phyloP scores from a whole-genome alignment of 1,139 yeast genomes.

The Saccharomycopsis hybrid region DNA sequence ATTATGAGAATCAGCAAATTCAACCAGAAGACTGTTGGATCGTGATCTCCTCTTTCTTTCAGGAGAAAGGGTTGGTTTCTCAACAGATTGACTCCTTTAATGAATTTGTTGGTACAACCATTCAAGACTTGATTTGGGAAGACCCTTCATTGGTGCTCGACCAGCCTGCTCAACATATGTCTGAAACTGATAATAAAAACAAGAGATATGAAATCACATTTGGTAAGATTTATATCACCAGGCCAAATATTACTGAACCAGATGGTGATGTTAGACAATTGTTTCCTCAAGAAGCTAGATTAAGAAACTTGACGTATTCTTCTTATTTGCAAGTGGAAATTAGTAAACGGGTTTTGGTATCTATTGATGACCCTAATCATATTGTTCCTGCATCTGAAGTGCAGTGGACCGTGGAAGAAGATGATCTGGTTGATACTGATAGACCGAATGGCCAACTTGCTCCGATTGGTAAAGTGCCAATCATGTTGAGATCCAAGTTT shows the following conservation, averaged over 20 bases:
- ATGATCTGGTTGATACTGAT: conserved; percentile 44
- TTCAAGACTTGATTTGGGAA: conserved; percentile 95
- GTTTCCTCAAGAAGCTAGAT: conserved; percentile 97
- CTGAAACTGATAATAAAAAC: conserved; percentile 82
- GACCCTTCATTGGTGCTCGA: conserved; percentile 90
- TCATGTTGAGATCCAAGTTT: conserved; percentile 94
- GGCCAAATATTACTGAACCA: conserved; percentile 98
- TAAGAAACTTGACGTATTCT: conserved; percentile 91
- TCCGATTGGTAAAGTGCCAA: conserved; percentile 89
- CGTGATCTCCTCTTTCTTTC: conserved; percentile 91
- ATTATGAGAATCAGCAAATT: conserved; percentile 60
- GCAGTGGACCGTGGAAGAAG: conserved; percentile 56
- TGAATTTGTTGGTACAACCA: conserved; percentile 93
- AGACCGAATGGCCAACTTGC: conserved; percentile 31
- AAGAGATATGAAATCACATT: conserved; percentile 91
- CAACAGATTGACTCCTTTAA: conserved; percentile 98
- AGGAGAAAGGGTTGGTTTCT: conserved; percentile 93
- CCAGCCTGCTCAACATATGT: conserved; percentile 96
- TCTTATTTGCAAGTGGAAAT: conserved; percentile 95
- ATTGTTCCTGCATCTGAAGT: conserved; percentile 52
- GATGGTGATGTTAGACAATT: conserved; percentile 99
- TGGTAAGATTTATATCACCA: conserved; percentile 93
- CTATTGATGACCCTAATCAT: conserved; percentile 56
- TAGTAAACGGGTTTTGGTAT: conserved; percentile 82
- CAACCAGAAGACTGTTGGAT: conserved; percentile 99